Evolutionary conservation across 306 rosid genomes (phyloP).

Genomic region (Vigna hirtella): DNA sequence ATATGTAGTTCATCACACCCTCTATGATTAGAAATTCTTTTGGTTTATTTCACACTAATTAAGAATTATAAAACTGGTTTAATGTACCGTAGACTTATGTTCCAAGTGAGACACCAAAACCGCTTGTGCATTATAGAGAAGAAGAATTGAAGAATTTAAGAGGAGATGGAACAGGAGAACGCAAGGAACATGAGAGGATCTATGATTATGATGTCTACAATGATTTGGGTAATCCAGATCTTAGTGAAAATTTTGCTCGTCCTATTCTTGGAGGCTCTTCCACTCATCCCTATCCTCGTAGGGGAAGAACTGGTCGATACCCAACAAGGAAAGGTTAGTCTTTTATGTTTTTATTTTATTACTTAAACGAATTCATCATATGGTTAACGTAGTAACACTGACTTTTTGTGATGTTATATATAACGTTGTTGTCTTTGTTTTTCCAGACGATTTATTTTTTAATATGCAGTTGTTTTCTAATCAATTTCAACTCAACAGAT

Average conservation of each 20-base stretch:
- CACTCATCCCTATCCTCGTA: slow-evolving; percentile 77
- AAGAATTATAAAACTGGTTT: not conserved
- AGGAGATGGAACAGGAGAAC: slow-evolving; percentile 76
- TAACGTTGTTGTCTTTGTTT: no score
- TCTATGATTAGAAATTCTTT: not conserved
- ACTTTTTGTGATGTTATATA: not conserved
- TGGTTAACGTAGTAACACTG: not conserved
- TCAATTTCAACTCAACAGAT: slow-evolving; percentile 48
- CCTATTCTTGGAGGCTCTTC: slow-evolving; percentile 79
- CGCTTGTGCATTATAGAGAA: slow-evolving; percentile 60
- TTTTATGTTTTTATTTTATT: not conserved
- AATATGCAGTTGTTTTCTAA: not conserved
- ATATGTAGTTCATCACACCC: not conserved
- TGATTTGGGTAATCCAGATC: slow-evolving; percentile 71
- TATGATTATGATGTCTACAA: slow-evolving; percentile 81
- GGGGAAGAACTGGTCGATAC: slow-evolving; percentile 89
- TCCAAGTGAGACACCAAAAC: slow-evolving; percentile 67
- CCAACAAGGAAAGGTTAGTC: slow-evolving; percentile 56
- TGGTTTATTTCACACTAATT: not conserved
- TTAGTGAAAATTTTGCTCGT: slow-evolving; percentile 40
- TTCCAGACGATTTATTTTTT: no score
- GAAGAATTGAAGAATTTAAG: slow-evolving; percentile 70
- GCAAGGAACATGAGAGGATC: slow-evolving; percentile 66
- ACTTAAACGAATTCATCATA: no score
- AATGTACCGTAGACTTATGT: slow-evolving; percentile 59